Evolutionary conservation across 139 green algal species (phyloP), one percentile per base, ranked within the genome.

Genomic region (Closterium sp.): DNA sequence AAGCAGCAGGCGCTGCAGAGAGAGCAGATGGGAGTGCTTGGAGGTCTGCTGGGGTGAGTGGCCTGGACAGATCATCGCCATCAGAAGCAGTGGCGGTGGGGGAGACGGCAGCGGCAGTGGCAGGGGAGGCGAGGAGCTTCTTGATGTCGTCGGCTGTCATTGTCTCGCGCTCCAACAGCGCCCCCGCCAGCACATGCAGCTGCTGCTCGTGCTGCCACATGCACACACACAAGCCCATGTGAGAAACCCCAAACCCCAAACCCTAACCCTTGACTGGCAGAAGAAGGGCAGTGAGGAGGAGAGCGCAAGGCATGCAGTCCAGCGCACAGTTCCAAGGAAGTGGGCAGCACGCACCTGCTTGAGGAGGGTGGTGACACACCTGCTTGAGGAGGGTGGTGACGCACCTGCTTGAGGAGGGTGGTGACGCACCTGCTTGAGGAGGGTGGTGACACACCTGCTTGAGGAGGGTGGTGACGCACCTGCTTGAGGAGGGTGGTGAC

Each of bases 81-180:
- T 38, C 4, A 19, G 45, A 19, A 17, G 45, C 45, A 70, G 45
- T 4, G 11, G 45, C 45, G 11, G 45, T 4, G 10, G 45, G 10
- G 45, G 45, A 70, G 45, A 19, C 3, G 45, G 45, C 1, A 19
- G 42, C 5, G 5, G 42, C 42, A 7, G 45, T 19, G 11, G 87
- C 27, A n/a, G 70, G 87, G 29, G 9, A 17, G 29, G 89, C 34
- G 24, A 91, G 89, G 9, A 88, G 62, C 29, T 10, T 22, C 89
- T 86, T 86, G 27, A 95, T 95, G 34, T 94, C 92, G 17, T 92
- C 79, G 0, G 50, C 94, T 86, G 50, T 92, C 42, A 95, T 31
- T 9, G 97, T 99, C 94, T 99, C 98, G 73, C 96, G 97, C 38
- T 99, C 97, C 89, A 99, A 90, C 90, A 99, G 95, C 88, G 96